phyloP scores from a whole-genome alignment of 176 grass and related monocot species.

The Oryza glumipatula region DNA sequence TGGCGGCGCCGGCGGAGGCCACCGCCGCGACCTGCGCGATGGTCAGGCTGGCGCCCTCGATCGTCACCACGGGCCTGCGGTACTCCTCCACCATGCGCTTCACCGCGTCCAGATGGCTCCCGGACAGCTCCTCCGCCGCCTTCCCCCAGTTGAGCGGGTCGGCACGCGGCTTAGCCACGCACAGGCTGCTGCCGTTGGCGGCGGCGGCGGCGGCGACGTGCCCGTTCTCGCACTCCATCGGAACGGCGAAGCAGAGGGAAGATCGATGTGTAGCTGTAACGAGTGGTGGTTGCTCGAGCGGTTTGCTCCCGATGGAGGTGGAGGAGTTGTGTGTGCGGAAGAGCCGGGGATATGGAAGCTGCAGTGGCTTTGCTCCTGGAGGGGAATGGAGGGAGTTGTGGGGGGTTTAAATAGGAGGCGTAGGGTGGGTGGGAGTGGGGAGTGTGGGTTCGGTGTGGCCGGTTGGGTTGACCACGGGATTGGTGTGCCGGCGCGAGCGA shows the following conservation, averaged over 20 bases:
- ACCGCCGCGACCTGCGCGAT: conserved; percentile 73
- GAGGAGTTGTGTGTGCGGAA: conserved; percentile 21
- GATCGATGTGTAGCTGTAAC: not conserved
- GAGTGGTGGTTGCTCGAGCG: not conserved
- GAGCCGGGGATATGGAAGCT: conserved; percentile 18
- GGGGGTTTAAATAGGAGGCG: conserved; percentile 64
- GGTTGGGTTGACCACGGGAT: not conserved
- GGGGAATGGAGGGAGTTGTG: conserved; percentile 16
- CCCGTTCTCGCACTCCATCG: conserved; percentile 40
- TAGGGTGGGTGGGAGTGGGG: not conserved
- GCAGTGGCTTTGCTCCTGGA: conserved; percentile 43
- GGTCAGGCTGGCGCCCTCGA: conserved; percentile 65
- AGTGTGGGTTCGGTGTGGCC: conserved; percentile 29
- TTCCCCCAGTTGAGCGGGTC: conserved; percentile 70
- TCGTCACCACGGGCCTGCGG: conserved; percentile 41
- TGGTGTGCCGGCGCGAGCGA: not conserved
- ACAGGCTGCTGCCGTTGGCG: conserved; percentile 40
- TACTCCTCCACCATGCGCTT: conserved; percentile 71
- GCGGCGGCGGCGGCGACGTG: not conserved
- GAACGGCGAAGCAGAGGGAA: not conserved
- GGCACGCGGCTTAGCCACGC: conserved; percentile 10
- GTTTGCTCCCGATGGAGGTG: conserved; percentile 4
- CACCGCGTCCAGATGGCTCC: conserved; percentile 65
- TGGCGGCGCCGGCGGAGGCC: conserved; percentile 39
- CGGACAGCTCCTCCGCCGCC: conserved; percentile 43